Base-by-base conservation (phyloP, 306 rosid species). In the Trifolium subterraneum region DNA sequence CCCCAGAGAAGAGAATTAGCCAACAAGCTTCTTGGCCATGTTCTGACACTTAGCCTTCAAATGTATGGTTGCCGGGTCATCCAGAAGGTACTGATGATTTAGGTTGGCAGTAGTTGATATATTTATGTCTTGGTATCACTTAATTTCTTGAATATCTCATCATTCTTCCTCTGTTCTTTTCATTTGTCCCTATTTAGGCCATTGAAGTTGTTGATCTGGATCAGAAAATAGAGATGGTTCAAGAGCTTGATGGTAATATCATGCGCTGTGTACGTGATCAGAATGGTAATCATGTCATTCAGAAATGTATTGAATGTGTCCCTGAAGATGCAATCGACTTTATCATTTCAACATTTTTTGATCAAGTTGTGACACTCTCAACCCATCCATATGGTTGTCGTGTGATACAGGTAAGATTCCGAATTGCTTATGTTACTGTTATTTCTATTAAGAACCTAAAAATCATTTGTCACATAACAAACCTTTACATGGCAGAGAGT, bases 181-280 rank as follows among this genome's bases (percentile, higher is more conserved):
- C 8, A 31, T 39, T 1, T 22, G 7, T 33, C n/a, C 55, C 22
- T 72, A 11, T 69, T 55, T 79, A 94, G 99, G 99, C 99, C 12
- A 94, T 94, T 51, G 99, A 94, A 84, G 99, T 94, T 84, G 99
- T 94, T 86, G 95, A 91, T 84, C 81, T 91, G 74, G 97, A 86
- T 68, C 98, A 91, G 82, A 90, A 91, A 86, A 94, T 88, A 74
- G 80, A 80, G 86, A 94, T 94, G 96, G 98, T 91, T 51, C 86
- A 78, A 80, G 98, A 91, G 75, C 98, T 94, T 68, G 97, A 94
- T 10, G 93, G 98, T 20, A 83, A 88, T 71, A 60, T 94, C 31
- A 94, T 91, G 95, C 98, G 96, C 56, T 91, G 98, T 78, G 97
- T 94, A 5, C 96, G 97, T 18, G 98, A 94, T 87, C 98, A 94